These are phyloP conservation scores for Solanum chacoense DNA, from an alignment of 305 asterid genomes.

Conservation along the genomic window DNA sequence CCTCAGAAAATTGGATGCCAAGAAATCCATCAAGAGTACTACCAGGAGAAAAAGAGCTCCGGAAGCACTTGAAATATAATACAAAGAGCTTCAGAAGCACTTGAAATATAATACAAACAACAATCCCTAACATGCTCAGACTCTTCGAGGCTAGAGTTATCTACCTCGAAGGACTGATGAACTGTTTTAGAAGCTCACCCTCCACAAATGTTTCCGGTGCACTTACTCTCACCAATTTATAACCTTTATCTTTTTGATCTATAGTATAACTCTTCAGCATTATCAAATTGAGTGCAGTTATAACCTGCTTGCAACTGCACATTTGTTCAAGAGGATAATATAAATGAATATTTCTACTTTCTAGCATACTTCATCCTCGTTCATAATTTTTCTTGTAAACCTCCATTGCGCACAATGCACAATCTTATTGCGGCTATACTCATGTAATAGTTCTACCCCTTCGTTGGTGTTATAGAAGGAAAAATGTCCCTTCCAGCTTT, in stretches of 20 bases:
- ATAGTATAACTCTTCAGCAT: neutral
- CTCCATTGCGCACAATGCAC: neutral
- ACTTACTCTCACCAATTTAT: neutral
- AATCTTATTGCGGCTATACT: neutral
- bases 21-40: neutral
- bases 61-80: neutral
- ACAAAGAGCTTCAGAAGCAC: neutral
- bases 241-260: neutral
- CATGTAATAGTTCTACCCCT: neutral
- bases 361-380: neutral
- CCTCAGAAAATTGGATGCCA: neutral
- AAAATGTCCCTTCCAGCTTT: neutral
- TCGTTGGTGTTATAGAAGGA: neutral
- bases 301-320: neutral
- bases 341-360: neutral
- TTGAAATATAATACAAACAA: neutral
- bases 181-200: neutral
- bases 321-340: neutral
- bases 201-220: neutral
- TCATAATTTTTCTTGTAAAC: neutral
- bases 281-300: neutral
- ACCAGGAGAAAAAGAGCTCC: neutral
- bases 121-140: neutral
- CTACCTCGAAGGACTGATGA: neutral
- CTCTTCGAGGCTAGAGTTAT: neutral